phyloP scores from a whole-genome alignment of 139 green algal genomes.

The Tetradesmus lagerheimii region DNA sequence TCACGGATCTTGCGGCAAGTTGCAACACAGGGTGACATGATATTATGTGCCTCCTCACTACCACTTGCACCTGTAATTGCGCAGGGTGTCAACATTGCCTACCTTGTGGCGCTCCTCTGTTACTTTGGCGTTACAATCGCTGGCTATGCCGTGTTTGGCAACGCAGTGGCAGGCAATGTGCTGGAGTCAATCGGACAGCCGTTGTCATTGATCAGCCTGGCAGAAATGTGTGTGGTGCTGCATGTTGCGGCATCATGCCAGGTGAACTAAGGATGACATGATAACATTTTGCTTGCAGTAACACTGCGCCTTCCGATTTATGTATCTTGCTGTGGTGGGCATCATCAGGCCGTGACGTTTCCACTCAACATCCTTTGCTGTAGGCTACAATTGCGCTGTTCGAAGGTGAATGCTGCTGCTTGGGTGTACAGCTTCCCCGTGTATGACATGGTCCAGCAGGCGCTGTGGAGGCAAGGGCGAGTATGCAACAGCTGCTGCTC shows the following conservation, averaged over 20 bases:
- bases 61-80: neutral
- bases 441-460: slow-evolving; percentile 37
- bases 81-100: neutral
- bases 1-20: too few relatives aligned
- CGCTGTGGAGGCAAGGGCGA: neutral
- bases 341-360: too few relatives aligned
- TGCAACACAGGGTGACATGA: neutral
- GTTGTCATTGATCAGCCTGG: neutral
- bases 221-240: neutral
- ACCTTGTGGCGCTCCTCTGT: neutral
- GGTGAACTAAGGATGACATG: neutral
- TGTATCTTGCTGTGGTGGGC: too few relatives aligned
- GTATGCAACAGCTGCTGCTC: neutral
- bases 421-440: slow-evolving; percentile 30
- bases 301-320: too few relatives aligned
- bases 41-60: neutral
- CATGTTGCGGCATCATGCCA: neutral
- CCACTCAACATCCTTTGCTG: too few relatives aligned
- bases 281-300: too few relatives aligned
- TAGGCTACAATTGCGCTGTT: too few relatives aligned
- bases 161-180: neutral
- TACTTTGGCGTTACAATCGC: neutral
- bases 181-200: neutral
- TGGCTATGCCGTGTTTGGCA: neutral
- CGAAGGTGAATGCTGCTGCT: neutral